Percentiles rank a stretch among this genome's conserved stretches.
These are phyloP conservation scores for Dictyostelium discoideum DNA, from an alignment of 78 protist genomes.

Conservation along the genomic window DNA sequence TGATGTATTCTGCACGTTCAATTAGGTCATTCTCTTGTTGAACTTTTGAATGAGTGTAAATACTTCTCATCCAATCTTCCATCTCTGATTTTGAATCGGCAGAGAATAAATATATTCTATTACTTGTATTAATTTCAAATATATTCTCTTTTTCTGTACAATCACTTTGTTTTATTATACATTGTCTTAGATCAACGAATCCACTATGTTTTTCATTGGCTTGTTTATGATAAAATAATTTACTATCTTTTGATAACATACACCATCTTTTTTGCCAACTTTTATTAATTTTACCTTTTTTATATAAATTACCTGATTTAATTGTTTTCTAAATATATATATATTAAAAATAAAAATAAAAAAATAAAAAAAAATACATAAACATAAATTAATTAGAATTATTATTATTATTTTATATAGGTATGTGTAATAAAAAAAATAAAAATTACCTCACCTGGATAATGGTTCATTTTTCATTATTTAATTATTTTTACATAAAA, in stretches of 20 bases:
- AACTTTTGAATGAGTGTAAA: constrained; percentile 13
- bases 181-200: constrained; percentile 18
- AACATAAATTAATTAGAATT: too few relatives aligned
- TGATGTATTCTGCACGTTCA: constrained; percentile 45
- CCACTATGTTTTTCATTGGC: constrained; percentile 44
- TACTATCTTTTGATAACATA: constrained; percentile 25
- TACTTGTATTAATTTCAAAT: constrained; percentile 42
- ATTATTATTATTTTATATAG: too few relatives aligned
- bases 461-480: not conserved
- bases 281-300: constrained; percentile 58
- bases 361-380: not conserved
- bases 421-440: too few relatives aligned
- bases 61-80: constrained; percentile 66
- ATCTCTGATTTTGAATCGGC: constrained; percentile 34
- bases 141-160: constrained; percentile 13
- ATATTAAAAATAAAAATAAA: too few relatives aligned
- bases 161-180: constrained; percentile 14
- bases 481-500: not conserved
- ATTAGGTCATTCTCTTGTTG: constrained; percentile 51
- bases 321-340: constrained; percentile 2
- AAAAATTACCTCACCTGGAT: not conserved
- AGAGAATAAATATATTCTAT: constrained; percentile 37
- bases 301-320: constrained; percentile 49
- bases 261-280: constrained; percentile 80
- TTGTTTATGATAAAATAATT: constrained; percentile 35